A percentile compares a stretch with the other conserved stretches of the same genome.
Evolutionary conservation across 2,329 filamentous ascomycete species (phyloP).

Genomic region (Camillea tinctor): DNA sequence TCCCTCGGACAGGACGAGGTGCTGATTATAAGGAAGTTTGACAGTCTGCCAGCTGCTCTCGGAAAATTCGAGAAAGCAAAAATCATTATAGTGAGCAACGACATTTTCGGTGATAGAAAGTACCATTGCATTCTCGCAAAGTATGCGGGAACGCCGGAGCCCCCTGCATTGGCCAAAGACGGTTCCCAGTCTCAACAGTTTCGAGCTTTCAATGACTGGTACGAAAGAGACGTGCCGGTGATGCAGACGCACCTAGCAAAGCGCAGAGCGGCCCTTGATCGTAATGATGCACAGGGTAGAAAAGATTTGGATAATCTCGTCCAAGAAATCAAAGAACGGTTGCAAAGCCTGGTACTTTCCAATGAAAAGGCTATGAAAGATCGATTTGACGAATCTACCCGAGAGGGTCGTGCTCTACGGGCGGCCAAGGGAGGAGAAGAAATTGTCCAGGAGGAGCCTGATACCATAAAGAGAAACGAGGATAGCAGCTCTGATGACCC

Average conservation of each 20-base stretch:
- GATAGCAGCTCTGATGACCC: constrained; percentile 2
- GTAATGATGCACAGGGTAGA: neutral
- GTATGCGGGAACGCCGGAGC: constrained; percentile 14
- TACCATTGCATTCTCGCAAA: constrained; percentile 22
- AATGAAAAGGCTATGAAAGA: neutral
- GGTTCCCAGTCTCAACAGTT: neutral
- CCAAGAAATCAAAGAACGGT: neutral
- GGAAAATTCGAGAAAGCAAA: constrained; percentile 30
- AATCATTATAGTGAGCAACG: constrained; percentile 39
- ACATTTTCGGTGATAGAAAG: constrained; percentile 18
- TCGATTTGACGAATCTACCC: neutral
- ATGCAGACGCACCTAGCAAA: constrained; percentile 8
- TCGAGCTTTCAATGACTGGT: constrained; percentile 26
- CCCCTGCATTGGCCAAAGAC: constrained; percentile 3
- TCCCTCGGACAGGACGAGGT: constrained; percentile 19
- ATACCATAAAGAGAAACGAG: neutral
- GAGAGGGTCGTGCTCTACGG: too few relatives aligned
- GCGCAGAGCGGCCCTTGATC: neutral
- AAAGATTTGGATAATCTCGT: neutral
- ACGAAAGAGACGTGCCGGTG: constrained; percentile 13
- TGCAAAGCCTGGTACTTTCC: too few relatives aligned
- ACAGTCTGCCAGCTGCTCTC: constrained; percentile 4
- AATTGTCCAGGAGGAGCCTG: neutral
- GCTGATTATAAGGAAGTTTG: constrained; percentile 23
- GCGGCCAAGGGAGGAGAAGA: too few relatives aligned